phyloP scores from a whole-genome alignment of 805 yeast genomes.

The Cyberlindnera sargentensis region DNA sequence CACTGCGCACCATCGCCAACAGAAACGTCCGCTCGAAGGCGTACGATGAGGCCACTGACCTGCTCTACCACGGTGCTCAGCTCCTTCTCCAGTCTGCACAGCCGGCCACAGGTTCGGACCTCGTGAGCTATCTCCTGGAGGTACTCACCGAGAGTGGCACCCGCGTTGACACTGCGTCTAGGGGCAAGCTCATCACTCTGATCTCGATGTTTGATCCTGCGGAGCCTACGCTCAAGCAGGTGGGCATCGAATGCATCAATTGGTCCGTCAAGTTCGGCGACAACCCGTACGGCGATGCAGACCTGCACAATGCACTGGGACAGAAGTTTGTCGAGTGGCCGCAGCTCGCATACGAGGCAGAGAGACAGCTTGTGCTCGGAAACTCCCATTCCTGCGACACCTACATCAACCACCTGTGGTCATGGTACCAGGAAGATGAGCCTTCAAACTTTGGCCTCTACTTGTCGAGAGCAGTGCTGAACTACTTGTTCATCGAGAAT shows the following conservation, averaged over 20 bases:
- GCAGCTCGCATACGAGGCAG: slow-evolving; percentile 57
- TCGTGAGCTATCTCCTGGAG: slow-evolving; percentile 64
- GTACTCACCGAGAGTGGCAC: slow-evolving; percentile 49
- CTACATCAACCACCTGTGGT: slow-evolving; percentile 37
- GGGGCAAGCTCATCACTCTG: slow-evolving; percentile 41
- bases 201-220: slow-evolving; percentile 35
- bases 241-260: slow-evolving; percentile 55
- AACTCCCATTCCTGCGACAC: slow-evolving; percentile 38
- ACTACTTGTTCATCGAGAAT: slow-evolving; percentile 65
- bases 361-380: slow-evolving; percentile 64
- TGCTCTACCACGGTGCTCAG: slow-evolving; percentile 65
- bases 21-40: slow-evolving; percentile 68
- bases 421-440: slow-evolving; percentile 35
- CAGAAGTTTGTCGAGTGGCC: slow-evolving; percentile 44
- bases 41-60: slow-evolving; percentile 63
- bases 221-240: slow-evolving; percentile 59
- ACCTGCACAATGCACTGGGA: slow-evolving; percentile 70
- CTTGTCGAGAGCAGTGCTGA: slow-evolving; percentile 57
- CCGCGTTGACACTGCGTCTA: slow-evolving; percentile 35
- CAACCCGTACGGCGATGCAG: slow-evolving; percentile 63
- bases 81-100: slow-evolving; percentile 63
- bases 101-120: slow-evolving; percentile 76
- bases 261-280: slow-evolving; percentile 55
- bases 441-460: slow-evolving; percentile 26
- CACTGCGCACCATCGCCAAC: slow-evolving; percentile 82